Evolutionary conservation across 768 basidiomycete species (phyloP), one percentile per base, ranked within the genome.

Genomic region (Imleria badia): DNA sequence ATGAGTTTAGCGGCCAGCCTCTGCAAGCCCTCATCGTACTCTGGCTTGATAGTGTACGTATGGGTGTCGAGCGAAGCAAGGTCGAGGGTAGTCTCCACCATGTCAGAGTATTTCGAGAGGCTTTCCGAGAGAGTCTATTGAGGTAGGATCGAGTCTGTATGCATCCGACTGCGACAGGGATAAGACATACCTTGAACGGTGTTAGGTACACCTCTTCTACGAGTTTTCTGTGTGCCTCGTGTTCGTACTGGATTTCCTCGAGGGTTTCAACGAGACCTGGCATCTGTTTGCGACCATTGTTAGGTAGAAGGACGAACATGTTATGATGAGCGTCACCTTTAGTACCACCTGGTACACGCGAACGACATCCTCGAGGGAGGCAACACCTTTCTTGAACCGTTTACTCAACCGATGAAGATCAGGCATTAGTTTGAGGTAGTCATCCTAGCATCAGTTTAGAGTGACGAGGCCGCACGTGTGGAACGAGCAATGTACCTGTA

Each of bases 31-130:
- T 81, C 79, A 65, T 98, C 93, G 60, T 96, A 96, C 50, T 94
- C 91, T 0, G 96, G 86, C 64, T 91, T 93, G 65, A 99, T 94
- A 17, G 94, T 86, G 64, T 88, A 94, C 61, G 88, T 89, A 70
- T 98, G 93, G 14, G 81, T 80, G 30, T 90, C 86, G 7, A 97
- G 80, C 53, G 95, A 85, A 20, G 86, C 84, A 17, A 98, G 82
- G 64, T 99, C 97, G 40, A 99, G 82, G 0, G 97, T 98, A 57
- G 91, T 86, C 68, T 98, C 94, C 3, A 98, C 95, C 91, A 98
- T 95, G 56, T 94, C 91, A 3, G 81, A 78, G 62, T 94, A 96
- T 65, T 91, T 91, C 13, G 76, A 77, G 6, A 98, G 81, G 47
- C 75, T 84, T 1, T 67, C 70, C 17, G 81, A 73, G 58, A 83